Evolutionary conservation across 768 basidiomycete genomes (phyloP), one percentile per base, ranked within the genome.

Genomic region (Russula dissimulans): DNA sequence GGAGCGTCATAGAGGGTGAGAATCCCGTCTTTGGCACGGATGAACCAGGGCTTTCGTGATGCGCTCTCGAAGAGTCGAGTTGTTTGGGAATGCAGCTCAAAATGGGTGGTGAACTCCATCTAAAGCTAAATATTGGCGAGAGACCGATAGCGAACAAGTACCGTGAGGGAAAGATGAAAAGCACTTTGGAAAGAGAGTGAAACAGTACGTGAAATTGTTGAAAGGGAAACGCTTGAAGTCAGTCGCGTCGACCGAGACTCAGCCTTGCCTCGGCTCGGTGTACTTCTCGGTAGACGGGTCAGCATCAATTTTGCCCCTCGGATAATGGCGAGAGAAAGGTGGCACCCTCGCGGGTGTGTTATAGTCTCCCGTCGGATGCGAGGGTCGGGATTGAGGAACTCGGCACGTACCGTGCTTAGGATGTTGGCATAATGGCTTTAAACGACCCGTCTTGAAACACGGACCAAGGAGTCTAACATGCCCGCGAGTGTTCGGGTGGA

Each of bases 381-480:
- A 67, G 67, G 78, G 71, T 73, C 74, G 77, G 78, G 82, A 81
- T 74, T 77, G 81, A 81, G 81, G 80, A 79, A 75, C 75, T 77
- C 81, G 81, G 81, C 77, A 77, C 74, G 78, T 79, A 75, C 58
- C 78, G 77, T 79, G 80, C 79, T 81, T 80, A 81, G 82, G 82
- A 84, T 83, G 82, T 78, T 84, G 84, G 79, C 82, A 76, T 81
- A 83, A 84, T 84, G 82, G 82, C 82, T 81, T 83, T 83, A 81
- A 84, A 77, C 81, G 81, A 83, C 82, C 84, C 81, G 82, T 85
- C 83, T 85, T 85, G 84, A 85, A 85, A 85, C 83, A 84, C 81
- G 82, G 85, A 85, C 84, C 82, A 86, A 87, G 85, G 84, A 87
- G 84, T 86, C 83, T 83, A 86, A 84, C 85, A 83, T 84, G 79